Percentiles rank a stretch among this genome's conserved stretches.
phyloP scores from a whole-genome alignment of 371 early-diverging fungal genomes.

The Mortierella sp. region DNA sequence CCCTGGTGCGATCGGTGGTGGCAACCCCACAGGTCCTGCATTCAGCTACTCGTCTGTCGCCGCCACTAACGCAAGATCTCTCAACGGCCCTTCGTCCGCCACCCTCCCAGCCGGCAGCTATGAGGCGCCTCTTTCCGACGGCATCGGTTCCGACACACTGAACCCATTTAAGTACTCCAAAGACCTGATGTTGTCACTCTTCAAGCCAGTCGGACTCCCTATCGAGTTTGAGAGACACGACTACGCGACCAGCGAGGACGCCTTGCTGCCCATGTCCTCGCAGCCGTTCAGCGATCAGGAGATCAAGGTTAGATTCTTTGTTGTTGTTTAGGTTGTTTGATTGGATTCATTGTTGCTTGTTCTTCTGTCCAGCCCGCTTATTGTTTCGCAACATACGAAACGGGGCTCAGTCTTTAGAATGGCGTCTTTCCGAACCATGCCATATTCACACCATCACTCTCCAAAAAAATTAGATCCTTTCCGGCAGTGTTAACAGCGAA shows the following conservation, averaged over 20 bases:
- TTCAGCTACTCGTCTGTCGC: slow-evolving; percentile 58
- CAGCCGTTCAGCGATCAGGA: slow-evolving; percentile 67
- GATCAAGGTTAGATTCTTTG: slow-evolving; percentile 67
- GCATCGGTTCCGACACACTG: slow-evolving; percentile 51
- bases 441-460: background rate
- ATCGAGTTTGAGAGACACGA: slow-evolving; percentile 81
- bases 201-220: slow-evolving; percentile 71
- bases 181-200: slow-evolving; percentile 83
- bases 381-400: background rate
- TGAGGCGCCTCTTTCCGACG: slow-evolving; percentile 76
- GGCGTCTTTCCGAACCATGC: background rate
- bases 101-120: slow-evolving; percentile 32
- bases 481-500: slow-evolving; percentile 57
- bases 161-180: slow-evolving; percentile 82
- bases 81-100: slow-evolving; percentile 36
- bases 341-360: background rate
- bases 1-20: background rate
- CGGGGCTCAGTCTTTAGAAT: background rate
- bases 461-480: slow-evolving; percentile 29
- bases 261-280: slow-evolving; percentile 63
- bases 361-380: background rate
- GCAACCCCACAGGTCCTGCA: slow-evolving; percentile 22
- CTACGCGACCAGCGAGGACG: slow-evolving; percentile 76
- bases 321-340: background rate
- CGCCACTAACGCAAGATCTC: slow-evolving; percentile 46